phyloP scores from a whole-genome alignment of 805 yeast species.

The Candida endomychidarum region DNA sequence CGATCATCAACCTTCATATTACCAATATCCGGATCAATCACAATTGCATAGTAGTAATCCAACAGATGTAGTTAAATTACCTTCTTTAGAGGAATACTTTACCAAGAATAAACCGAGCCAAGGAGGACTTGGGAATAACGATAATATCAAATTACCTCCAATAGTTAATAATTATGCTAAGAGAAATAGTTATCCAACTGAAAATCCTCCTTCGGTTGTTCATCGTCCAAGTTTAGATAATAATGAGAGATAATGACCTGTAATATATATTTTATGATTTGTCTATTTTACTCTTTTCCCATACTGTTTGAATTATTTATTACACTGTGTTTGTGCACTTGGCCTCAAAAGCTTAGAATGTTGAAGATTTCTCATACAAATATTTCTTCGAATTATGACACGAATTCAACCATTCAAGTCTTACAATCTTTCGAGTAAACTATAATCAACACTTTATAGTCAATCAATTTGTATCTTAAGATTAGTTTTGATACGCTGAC shows the following conservation, averaged over 20 bases:
- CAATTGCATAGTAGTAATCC: conserved; percentile 14
- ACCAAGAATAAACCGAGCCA: background rate
- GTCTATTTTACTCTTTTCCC: too few species aligned
- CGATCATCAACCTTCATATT: conserved; percentile 19
- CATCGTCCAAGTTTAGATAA: conserved; percentile 1
- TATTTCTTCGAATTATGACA: too few species aligned
- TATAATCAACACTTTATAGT: too few species aligned
- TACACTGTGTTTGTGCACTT: too few species aligned
- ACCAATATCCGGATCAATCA: conserved; percentile 24
- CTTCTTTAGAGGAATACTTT: conserved; percentile 18
- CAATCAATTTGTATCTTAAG: too few species aligned
- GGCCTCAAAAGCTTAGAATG: too few species aligned
- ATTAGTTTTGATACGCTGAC: too few species aligned
- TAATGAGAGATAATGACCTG: conserved; percentile 3
- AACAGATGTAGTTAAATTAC: conserved; percentile 13
- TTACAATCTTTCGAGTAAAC: too few species aligned
- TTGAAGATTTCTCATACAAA: too few species aligned
- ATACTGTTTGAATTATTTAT: too few species aligned
- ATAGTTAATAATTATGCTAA: conserved; percentile 12
- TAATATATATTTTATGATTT: background rate
- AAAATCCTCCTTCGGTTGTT: background rate
- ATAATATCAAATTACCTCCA: conserved; percentile 18
- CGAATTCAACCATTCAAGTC: too few species aligned
- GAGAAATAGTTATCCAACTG: conserved; percentile 12
- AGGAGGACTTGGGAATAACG: background rate